A percentile compares a stretch with the other conserved stretches of the same genome.
These are phyloP conservation scores for Cercophora scortea DNA, from an alignment of 495 filamentous ascomycete species.

Conservation along the genomic window DNA sequence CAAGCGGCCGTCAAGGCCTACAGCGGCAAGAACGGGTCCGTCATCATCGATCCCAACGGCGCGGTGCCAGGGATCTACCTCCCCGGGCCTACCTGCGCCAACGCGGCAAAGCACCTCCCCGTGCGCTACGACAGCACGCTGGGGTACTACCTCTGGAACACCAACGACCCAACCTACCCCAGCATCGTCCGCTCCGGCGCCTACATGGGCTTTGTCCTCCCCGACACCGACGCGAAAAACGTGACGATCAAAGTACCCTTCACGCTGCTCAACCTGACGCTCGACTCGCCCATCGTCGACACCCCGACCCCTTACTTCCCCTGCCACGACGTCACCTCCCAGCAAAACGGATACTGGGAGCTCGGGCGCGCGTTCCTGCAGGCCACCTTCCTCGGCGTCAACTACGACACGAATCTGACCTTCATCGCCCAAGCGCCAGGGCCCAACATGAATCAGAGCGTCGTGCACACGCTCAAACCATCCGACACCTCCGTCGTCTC, in stretches of 20 bases:
- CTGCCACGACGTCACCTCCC: neutral
- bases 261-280: conserved; percentile 39
- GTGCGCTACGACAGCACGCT: conserved; percentile 23
- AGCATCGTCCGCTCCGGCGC: conserved; percentile 25
- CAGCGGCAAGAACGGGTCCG: conserved; percentile 2
- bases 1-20: neutral
- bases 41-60: conserved; percentile 22
- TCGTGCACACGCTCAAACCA: neutral
- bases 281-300: conserved; percentile 12
- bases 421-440: conserved; percentile 13
- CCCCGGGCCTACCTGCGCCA: conserved; percentile 33
- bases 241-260: conserved; percentile 44
- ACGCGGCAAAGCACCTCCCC: conserved; percentile 34
- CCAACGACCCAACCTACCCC: conserved; percentile 17
- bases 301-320: conserved; percentile 5
- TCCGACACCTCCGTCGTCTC: neutral
- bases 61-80: conserved; percentile 37
- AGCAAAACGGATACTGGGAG: neutral
- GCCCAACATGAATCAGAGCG: conserved; percentile 3
- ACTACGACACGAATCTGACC: conserved; percentile 1
- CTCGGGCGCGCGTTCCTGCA: conserved; percentile 12
- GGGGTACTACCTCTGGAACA: conserved; percentile 40
- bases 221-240: conserved; percentile 16
- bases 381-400: conserved; percentile 8
- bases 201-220: conserved; percentile 31